Conservation (phyloP, 768 basidiomycete species). For the Tephrocybe rancida region DNA sequence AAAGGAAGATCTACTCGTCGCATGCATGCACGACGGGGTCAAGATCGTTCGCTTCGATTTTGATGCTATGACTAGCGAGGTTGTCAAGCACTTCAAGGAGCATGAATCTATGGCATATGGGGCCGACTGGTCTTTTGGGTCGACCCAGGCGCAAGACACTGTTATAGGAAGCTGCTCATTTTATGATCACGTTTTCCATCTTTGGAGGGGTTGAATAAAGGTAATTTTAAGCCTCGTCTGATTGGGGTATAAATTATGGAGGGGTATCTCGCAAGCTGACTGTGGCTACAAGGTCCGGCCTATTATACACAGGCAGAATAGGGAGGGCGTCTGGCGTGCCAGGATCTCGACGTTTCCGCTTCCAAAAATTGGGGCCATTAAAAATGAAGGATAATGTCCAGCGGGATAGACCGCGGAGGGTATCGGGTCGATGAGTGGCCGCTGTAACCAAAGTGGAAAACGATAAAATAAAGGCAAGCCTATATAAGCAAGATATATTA, state of each 20-base stretch:
- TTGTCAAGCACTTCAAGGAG: slow-evolving; percentile 62
- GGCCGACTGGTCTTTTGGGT: slow-evolving; percentile 78
- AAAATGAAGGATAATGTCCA: slow-evolving; percentile 72
- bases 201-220: slow-evolving; percentile 70
- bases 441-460: slow-evolving; percentile 67
- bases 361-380: slow-evolving; percentile 64
- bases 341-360: slow-evolving; percentile 37
- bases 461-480: slow-evolving; percentile 62
- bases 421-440: slow-evolving; percentile 60
- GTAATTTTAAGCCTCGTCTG: neutral
- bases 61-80: slow-evolving; percentile 17
- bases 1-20: slow-evolving; percentile 79
- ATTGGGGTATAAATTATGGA: slow-evolving; percentile 7
- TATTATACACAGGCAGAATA: neutral
- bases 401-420: slow-evolving; percentile 71
- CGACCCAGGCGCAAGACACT: slow-evolving; percentile 36
- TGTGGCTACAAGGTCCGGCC: neutral
- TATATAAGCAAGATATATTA: slow-evolving; percentile 27
- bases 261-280: slow-evolving; percentile 3
- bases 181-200: slow-evolving; percentile 83
- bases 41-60: slow-evolving; percentile 73
- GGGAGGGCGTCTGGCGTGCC: slow-evolving; percentile 7
- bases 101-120: slow-evolving; percentile 92
- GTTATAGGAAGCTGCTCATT: slow-evolving; percentile 91
- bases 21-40: slow-evolving; percentile 98